Evolutionary conservation across 345 rosid genomes (phyloP).

Genomic region (Mercurialis annua): DNA sequence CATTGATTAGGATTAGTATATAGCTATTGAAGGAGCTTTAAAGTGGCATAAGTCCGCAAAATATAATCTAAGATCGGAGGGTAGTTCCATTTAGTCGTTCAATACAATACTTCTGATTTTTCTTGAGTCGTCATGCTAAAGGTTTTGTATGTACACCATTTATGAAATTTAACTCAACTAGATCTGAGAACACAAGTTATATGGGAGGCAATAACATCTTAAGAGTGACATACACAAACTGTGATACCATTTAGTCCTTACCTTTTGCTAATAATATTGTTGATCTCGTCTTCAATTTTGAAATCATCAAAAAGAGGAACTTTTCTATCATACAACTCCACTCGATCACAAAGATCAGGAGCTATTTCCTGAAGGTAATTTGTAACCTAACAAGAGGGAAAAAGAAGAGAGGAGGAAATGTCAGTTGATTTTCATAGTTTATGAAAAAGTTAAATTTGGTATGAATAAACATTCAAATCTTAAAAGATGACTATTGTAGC

Average conservation of each 20-base stretch:
- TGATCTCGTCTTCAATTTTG: conserved; percentile 80
- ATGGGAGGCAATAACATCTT: not conserved
- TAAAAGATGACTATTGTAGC: conserved; percentile 3
- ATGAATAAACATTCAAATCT: not conserved
- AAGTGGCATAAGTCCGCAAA: not conserved
- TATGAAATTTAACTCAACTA: conserved; percentile 1
- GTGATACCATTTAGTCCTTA: conserved; percentile 27
- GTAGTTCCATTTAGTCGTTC: not conserved
- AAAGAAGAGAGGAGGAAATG: conserved; percentile 8
- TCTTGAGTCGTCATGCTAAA: not conserved
- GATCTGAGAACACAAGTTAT: not conserved
- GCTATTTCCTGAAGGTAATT: conserved; percentile 97
- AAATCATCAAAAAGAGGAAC: conserved; percentile 85
- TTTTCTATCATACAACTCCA: conserved; percentile 69
- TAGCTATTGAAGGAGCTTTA: not conserved
- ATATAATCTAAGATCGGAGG: not conserved
- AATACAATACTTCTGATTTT: not conserved
- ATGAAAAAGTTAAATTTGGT: conserved; percentile 6
- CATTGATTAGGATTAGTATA: not conserved
- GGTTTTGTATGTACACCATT: not conserved
- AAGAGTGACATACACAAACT: conserved; percentile 3
- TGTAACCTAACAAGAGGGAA: conserved; percentile 60
- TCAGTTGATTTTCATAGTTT: not conserved
- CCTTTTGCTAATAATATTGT: conserved; percentile 89
- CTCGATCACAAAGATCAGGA: conserved; percentile 86